phyloP scores from a whole-genome alignment of 352 stramenopile species.

The Pythium angustatum region DNA sequence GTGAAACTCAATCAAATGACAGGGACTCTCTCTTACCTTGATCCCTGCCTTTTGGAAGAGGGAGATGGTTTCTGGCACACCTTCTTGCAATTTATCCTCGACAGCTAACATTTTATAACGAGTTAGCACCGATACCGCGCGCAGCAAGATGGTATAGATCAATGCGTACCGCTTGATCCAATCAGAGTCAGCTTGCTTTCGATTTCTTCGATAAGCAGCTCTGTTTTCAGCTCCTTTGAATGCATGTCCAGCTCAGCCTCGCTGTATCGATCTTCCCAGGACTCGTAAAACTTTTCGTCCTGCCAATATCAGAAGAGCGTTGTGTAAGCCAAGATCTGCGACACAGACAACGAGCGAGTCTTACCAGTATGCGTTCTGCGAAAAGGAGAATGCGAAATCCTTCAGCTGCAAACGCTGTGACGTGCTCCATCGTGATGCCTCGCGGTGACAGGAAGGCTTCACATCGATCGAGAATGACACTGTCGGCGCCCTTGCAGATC shows the following conservation, averaged over 20 bases:
- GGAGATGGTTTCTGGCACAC: constrained; percentile 93
- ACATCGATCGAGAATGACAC: constrained; percentile 72
- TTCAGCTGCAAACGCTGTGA: constrained; percentile 82
- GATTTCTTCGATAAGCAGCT: constrained; percentile 71
- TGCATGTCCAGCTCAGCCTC: constrained; percentile 75
- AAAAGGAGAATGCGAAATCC: constrained; percentile 88
- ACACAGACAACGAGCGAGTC: background rate
- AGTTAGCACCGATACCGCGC: background rate
- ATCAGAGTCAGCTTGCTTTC: constrained; percentile 83
- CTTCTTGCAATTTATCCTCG: constrained; percentile 97
- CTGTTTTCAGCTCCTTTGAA: constrained; percentile 58
- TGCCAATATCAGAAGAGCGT: constrained; percentile 16
- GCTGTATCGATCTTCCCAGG: constrained; percentile 65
- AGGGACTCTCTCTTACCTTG: constrained; percentile 83
- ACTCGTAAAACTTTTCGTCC: constrained; percentile 68
- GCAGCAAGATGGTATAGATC: background rate
- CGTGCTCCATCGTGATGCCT: constrained; percentile 62
- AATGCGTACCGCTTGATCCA: constrained; percentile 72
- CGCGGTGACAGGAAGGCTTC: constrained; percentile 58
- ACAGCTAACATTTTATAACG: constrained; percentile 73
- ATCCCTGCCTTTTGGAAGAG: constrained; percentile 92
- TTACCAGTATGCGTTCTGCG: constrained; percentile 69
- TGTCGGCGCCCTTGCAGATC: constrained; percentile 84
- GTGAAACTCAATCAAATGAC: too few relatives aligned
- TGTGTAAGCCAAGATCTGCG: too few relatives aligned